A percentile compares a stretch with the other conserved stretches of the same genome.
phyloP scores from a whole-genome alignment of 805 yeast genomes.

The Candida easanensis region DNA sequence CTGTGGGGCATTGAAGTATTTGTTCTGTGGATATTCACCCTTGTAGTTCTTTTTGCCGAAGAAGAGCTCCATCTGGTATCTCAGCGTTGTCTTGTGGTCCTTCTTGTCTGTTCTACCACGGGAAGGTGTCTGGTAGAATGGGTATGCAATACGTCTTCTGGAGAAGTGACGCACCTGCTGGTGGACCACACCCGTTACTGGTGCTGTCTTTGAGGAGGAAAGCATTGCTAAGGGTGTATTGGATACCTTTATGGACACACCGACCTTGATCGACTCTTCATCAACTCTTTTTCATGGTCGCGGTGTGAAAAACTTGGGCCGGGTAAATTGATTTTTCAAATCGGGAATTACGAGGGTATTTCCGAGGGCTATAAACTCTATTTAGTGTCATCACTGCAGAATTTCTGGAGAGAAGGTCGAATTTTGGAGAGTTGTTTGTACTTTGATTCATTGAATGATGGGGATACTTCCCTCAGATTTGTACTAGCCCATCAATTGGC shows the following conservation, averaged over 20 bases:
- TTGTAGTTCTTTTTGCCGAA: constrained; percentile 81
- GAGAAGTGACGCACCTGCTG: constrained; percentile 46
- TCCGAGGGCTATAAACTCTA: not conserved
- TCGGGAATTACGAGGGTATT: constrained; percentile 1
- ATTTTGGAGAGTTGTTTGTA: not conserved
- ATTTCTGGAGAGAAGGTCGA: too few relatives aligned
- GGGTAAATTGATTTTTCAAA: constrained; percentile 1
- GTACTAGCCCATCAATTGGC: too few relatives aligned
- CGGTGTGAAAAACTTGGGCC: constrained; percentile 1
- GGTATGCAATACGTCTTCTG: constrained; percentile 52
- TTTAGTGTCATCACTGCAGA: too few relatives aligned
- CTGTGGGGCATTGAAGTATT: constrained; percentile 64
- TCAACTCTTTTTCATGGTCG: not conserved
- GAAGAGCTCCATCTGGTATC: constrained; percentile 65
- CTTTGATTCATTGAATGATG: too few relatives aligned
- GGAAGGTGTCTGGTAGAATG: constrained; percentile 45
- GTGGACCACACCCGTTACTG: constrained; percentile 2
- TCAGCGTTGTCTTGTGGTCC: constrained; percentile 50
- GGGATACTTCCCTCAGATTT: too few relatives aligned
- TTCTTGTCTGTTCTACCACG: constrained; percentile 39
- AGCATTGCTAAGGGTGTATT: constrained; percentile 3
- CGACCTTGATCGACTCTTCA: not conserved
- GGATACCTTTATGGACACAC: not conserved
- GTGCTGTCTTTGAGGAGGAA: constrained; percentile 5
- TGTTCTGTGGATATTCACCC: constrained; percentile 78